Evolutionary conservation across 208 protist genomes (phyloP), one percentile per base, ranked within the genome.

Genomic region (Novymonas esmeraldas): DNA sequence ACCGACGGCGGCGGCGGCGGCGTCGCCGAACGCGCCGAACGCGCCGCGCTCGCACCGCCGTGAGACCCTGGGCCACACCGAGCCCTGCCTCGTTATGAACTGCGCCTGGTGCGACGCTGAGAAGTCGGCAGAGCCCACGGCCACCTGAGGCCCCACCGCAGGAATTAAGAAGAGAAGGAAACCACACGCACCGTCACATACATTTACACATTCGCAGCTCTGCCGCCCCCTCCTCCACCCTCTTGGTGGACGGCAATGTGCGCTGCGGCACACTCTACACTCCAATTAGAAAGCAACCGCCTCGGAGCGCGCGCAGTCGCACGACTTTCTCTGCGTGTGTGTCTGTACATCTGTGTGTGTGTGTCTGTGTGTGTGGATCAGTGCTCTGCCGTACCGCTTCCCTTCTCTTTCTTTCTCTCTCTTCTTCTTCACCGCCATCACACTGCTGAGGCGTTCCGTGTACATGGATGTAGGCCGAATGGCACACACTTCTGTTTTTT

Each of bases 41-140:
- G 26, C 45, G 6, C 31, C 52, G n/a, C 64, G 0, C 26, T n/a
- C 24, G 44, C 54, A 39, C 41, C 28, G 52, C 31, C 16, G 39
- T 20, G 50, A 61, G 13, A 52, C 44, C 26, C 13, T 49, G 20
- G 64, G 14, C 10, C 85, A 91, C 70, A 78, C 71, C 41, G 82
- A 78, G 64, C 82, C 87, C 38, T 89, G 85, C 63, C 66, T 87
- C 54, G 69, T 94, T 10, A 51, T 76, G 55, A 88, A 89, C 66
- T 93, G 87, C 60, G 84, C 76, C 14, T 93, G 87, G 87, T 93
- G 87, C 46, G 75, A 68, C 5, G 75, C 65, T n/a, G 77, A 88
- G 58, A 76, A 75, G 56, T 28, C 59, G 29, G 18, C 56, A 10
- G 26, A 58, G 58, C 54, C 33, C 1, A 42, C 48, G 6, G 14